Base-by-base conservation (phyloP, 495 filamentous ascomycete species). In the Daldinia loculata region DNA sequence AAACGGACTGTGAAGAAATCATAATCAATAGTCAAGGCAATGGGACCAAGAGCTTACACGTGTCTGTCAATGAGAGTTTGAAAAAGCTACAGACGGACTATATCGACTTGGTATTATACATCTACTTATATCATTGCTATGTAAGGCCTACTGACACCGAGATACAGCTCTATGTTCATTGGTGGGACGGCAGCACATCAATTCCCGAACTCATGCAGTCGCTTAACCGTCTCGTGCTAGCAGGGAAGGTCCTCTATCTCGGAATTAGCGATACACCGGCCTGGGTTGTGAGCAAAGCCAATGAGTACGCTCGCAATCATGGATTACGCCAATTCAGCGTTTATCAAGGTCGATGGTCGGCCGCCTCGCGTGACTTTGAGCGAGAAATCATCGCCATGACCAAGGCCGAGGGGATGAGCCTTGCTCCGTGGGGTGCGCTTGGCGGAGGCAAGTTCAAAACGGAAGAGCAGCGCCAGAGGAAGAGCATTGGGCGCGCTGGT, bases 151-250 rank as follows among this genome's bases (percentile, higher is more conserved):
- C 68, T 72, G 3, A 74, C 43, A 58, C 7, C 4, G 24, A 48
- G 6, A 34, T 12, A 24, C 19, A 80, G 75, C 78, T 85, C 9
- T 89, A 88, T 57, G 80, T 89, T 5, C 89, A 91, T 74, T 89
- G 84, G 84, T 93, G 89, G 89, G 90, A 92, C 69, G 81, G 71
- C 50, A 78, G 78, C 41, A 87, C 85, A 22, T 83, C 83, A 6
- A 89, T 93, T 63, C 85, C 87, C 17, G 90, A 93, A 74, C 64
- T 92, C 7, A 93, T 93, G 90, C 87, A 89, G 36, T 81, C 82
- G 0, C 84, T 93, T 11, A 88, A 92, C 76, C 74, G 79, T 53
- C 76, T 92, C 2, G 86, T 92, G 19, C 50, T 67, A 0, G 61
- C 81, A 26, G 89, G 90, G 24, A 92, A 92, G 76, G 90, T 92